phyloP scores from a whole-genome alignment of 1,139 yeast species.

The Suhomyces anneliseae region DNA sequence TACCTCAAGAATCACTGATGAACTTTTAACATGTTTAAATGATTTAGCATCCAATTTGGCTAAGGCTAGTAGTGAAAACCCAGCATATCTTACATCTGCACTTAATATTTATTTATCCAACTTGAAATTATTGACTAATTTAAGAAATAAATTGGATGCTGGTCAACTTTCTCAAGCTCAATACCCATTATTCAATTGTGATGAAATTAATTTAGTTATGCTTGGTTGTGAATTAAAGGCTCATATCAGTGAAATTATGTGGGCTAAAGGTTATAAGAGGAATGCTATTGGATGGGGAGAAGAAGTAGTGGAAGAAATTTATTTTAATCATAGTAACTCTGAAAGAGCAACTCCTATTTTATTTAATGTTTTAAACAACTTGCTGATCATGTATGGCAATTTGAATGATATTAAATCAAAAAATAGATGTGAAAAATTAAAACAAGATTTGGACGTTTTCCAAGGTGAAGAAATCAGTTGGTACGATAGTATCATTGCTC shows the following conservation, averaged over 20 bases:
- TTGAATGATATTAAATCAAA: constrained; percentile 26
- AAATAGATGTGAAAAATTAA: constrained; percentile 31
- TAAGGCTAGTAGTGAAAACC: constrained; percentile 14
- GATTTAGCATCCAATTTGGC: constrained; percentile 38
- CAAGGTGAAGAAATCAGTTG: constrained; percentile 27
- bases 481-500: constrained; percentile 36
- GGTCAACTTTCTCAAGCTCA: constrained; percentile 27
- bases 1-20: constrained; percentile 39
- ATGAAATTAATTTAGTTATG: constrained; percentile 29
- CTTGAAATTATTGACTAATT: constrained; percentile 26
- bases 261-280: constrained; percentile 53
- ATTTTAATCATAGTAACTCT: constrained; percentile 30
- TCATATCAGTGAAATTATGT: constrained; percentile 64
- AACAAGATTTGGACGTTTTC: constrained; percentile 21
- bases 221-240: constrained; percentile 46
- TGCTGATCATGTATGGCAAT: constrained; percentile 33
- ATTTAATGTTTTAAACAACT: constrained; percentile 31
- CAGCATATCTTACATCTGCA: constrained; percentile 22
- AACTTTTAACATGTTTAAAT: constrained; percentile 35
- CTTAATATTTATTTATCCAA: constrained; percentile 42
- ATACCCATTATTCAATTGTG: constrained; percentile 42
- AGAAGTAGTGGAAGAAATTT: constrained; percentile 46
- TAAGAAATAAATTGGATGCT: constrained; percentile 22
- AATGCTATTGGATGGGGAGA: constrained; percentile 68
- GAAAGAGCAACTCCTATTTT: constrained; percentile 34